Conservation (phyloP, 1,139 yeast genomes). For the Taphrina betulina region DNA sequence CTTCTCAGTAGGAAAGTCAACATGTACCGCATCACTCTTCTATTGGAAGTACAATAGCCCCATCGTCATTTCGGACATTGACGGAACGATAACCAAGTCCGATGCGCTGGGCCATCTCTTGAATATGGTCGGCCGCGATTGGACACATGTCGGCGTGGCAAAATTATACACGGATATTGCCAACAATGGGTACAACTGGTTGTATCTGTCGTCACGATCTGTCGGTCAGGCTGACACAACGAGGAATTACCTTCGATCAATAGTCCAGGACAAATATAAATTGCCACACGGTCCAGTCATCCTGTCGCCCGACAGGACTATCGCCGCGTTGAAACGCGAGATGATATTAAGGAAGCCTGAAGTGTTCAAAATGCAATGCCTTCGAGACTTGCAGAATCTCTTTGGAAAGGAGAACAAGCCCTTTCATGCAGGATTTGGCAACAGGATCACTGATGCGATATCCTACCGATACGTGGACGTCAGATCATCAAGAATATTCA, state of each 20-base stretch:
- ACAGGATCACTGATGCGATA: slow-evolving; percentile 93
- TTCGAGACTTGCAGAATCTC: slow-evolving; percentile 76
- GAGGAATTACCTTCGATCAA: slow-evolving; percentile 73
- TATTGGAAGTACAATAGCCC: slow-evolving; percentile 86
- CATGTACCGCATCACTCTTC: slow-evolving; percentile 68
- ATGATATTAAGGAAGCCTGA: slow-evolving; percentile 94
- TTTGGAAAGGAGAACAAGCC: slow-evolving; percentile 58
- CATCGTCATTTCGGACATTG: slow-evolving; percentile 93
- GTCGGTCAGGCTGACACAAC: slow-evolving; percentile 97
- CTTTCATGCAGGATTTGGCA: slow-evolving; percentile 97
- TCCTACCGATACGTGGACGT: slow-evolving; percentile 92
- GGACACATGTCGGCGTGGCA: slow-evolving; percentile 98
- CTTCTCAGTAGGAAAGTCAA: slow-evolving; percentile 81
- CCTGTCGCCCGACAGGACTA: slow-evolving; percentile 91
- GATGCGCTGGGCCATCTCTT: slow-evolving; percentile 97
- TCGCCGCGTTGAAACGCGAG: slow-evolving; percentile 86
- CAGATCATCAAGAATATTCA: slow-evolving; percentile 91
- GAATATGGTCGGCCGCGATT: slow-evolving; percentile 90
- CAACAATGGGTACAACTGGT: slow-evolving; percentile 84
- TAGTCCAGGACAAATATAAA: slow-evolving; percentile 58
- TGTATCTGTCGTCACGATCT: slow-evolving; percentile 91
- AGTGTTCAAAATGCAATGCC: slow-evolving; percentile 95
- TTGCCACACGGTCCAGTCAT: slow-evolving; percentile 94
- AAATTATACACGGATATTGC: slow-evolving; percentile 80
- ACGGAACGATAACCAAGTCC: slow-evolving; percentile 89